phyloP scores from a whole-genome alignment of 2,329 filamentous ascomycete species.

The Fusarium buxicola region DNA sequence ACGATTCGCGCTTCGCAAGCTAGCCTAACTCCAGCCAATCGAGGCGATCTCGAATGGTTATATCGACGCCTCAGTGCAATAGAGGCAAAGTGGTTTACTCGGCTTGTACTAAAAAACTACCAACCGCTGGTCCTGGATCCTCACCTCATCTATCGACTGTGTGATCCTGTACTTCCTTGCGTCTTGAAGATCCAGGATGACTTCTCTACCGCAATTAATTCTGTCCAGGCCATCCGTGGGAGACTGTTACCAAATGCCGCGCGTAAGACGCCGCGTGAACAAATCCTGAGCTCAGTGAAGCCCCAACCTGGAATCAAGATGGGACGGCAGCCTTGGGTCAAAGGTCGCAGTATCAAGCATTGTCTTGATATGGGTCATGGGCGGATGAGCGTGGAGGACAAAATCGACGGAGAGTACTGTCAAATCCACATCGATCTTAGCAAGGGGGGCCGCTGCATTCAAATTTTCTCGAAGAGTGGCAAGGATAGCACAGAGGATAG shows the following conservation, averaged over 20 bases:
- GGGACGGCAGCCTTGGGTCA: conserved; percentile 72
- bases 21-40: conserved; percentile 47
- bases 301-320: conserved; percentile 72
- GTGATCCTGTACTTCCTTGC: conserved; percentile 77
- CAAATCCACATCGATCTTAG: conserved; percentile 83
- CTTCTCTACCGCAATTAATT: conserved; percentile 68
- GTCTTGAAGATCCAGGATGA: conserved; percentile 77
- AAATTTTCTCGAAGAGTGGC: conserved; percentile 92
- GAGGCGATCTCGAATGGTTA: conserved; percentile 63
- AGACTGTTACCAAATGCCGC: conserved; percentile 35
- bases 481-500: conserved; percentile 87
- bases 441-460: conserved; percentile 67
- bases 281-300: conserved; percentile 53
- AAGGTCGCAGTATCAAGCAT: conserved; percentile 78
- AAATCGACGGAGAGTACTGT: conserved; percentile 91
- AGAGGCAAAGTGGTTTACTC: conserved; percentile 89
- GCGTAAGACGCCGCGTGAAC: conserved; percentile 22
- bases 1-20: conserved; percentile 60
- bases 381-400: conserved; percentile 79
- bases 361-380: conserved; percentile 73
- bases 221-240: conserved; percentile 57
- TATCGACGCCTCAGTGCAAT: conserved; percentile 70
- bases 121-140: conserved; percentile 73
- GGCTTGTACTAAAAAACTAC: conserved; percentile 82
- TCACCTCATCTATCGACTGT: conserved; percentile 65